Evolutionary conservation across 140 eudicot species (phyloP).

Genomic region (Ambrosia hybrid): DNA sequence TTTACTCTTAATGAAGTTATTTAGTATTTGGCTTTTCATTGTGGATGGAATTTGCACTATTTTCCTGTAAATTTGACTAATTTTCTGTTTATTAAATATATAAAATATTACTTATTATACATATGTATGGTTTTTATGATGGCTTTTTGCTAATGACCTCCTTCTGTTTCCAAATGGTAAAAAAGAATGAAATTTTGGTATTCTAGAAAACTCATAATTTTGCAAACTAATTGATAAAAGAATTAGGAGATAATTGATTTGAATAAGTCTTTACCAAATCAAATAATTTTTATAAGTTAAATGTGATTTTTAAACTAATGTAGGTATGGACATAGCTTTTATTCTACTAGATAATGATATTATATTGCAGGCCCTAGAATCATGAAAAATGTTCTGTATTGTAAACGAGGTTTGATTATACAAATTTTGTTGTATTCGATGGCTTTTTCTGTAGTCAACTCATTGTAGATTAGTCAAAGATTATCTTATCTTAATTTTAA

Average conservation of each 20-base stretch:
- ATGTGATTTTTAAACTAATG: background rate
- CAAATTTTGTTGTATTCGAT: background rate
- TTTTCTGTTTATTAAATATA: background rate
- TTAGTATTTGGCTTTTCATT: background rate
- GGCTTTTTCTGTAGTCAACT: constrained; percentile 5
- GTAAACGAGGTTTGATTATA: background rate
- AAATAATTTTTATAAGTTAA: background rate
- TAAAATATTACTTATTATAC: background rate
- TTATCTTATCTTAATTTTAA: constrained; percentile 5
- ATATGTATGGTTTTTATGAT: background rate
- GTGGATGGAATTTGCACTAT: background rate
- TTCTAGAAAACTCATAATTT: background rate
- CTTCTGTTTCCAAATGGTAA: constrained; percentile 4
- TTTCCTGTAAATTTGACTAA: background rate
- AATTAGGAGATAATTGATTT: constrained; percentile 1
- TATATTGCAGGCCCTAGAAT: constrained; percentile 27
- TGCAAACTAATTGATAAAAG: background rate
- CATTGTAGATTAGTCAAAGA: constrained; percentile 11
- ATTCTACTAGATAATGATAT: constrained; percentile 2
- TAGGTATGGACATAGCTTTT: background rate
- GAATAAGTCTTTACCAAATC: constrained; percentile 23
- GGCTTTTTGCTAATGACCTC: constrained; percentile 15
- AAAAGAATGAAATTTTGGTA: background rate
- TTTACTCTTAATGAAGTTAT: background rate
- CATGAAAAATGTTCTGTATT: background rate